phyloP scores from a whole-genome alignment of 331 rosid genomes.

The Rhamnella rubrinervis region DNA sequence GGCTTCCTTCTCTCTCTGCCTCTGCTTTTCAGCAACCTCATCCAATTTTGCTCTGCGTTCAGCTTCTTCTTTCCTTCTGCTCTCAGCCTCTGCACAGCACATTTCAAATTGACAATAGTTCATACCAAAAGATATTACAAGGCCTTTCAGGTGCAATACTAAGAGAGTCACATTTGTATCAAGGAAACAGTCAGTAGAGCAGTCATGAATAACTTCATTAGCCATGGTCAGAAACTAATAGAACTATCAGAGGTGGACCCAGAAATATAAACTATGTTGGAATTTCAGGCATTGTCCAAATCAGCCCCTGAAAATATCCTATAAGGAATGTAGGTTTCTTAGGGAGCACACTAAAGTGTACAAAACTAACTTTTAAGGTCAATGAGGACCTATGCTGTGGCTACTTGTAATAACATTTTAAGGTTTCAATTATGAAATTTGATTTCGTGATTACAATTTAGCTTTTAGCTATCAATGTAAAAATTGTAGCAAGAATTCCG shows the following conservation, averaged over 20 bases:
- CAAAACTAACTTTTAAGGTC: too few relatives aligned
- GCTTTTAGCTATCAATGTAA: too few relatives aligned
- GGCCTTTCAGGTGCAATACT: not conserved
- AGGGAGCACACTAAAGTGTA: not conserved
- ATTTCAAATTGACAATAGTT: not conserved
- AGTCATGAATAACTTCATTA: too few relatives aligned
- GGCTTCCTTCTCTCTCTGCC: conserved; percentile 69
- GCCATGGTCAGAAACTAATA: not conserved
- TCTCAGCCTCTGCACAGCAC: conserved; percentile 81
- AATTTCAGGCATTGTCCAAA: too few relatives aligned
- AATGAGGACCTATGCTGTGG: too few relatives aligned
- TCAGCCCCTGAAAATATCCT: not conserved
- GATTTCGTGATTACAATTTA: too few relatives aligned
- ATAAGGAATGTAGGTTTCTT: not conserved
- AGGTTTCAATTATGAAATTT: too few relatives aligned
- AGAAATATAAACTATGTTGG: too few relatives aligned
- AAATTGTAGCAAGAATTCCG: too few relatives aligned
- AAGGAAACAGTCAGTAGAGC: not conserved
- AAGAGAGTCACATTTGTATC: not conserved
- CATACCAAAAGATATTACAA: not conserved
- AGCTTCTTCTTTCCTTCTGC: conserved; percentile 60
- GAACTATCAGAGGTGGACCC: too few relatives aligned
- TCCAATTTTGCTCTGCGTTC: conserved; percentile 70
- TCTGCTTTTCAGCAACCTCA: conserved; percentile 76
- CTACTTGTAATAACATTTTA: too few relatives aligned